phyloP scores from a whole-genome alignment of 257 asterid genomes.

The Lycium ferocissimum region DNA sequence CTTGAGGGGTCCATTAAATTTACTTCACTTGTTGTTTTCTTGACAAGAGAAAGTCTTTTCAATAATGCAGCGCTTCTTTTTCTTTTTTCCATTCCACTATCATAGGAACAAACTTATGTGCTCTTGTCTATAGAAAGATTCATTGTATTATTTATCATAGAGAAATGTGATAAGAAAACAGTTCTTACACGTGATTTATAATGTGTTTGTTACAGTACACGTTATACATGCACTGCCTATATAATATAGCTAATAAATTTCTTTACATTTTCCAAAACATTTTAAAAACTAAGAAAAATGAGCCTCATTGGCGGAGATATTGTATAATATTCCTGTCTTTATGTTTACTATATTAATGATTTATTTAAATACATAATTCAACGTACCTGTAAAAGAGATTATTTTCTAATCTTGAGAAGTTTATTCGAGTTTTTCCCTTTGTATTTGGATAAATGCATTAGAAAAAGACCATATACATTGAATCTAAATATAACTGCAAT shows the following conservation, averaged over 20 bases:
- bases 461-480: neutral
- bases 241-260: neutral
- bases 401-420: neutral
- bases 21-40: neutral
- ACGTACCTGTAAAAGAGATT: neutral
- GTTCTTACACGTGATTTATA: neutral
- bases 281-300: neutral
- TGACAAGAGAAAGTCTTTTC: neutral
- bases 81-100: constrained; percentile 19
- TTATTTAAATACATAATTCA: neutral
- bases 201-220: neutral
- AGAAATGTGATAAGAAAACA: neutral
- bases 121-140: neutral
- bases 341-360: too few species aligned
- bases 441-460: neutral
- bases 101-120: constrained; percentile 23
- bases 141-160: neutral
- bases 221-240: neutral
- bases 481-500: neutral
- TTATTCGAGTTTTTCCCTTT: neutral
- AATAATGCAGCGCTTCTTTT: neutral
- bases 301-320: neutral
- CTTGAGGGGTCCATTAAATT: neutral
- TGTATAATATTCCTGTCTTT: too few species aligned
- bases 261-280: neutral